phyloP scores from a whole-genome alignment of 371 early-diverging fungal species.

The Mucor lusitanicus region DNA sequence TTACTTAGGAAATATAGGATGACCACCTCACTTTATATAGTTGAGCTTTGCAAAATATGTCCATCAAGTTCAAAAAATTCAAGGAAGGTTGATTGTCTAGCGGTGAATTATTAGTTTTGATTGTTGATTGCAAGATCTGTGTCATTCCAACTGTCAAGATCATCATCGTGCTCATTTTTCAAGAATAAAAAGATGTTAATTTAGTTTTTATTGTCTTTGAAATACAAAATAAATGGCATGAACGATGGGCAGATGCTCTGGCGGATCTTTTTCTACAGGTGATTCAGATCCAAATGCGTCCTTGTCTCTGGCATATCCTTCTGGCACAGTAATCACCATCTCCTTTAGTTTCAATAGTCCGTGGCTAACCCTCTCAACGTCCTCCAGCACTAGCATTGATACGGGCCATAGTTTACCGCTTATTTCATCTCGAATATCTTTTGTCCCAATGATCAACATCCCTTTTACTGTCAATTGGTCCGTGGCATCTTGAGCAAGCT shows the following conservation, averaged over 20 bases:
- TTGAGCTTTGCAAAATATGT: no score
- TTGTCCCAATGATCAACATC: slow-evolving; percentile 69
- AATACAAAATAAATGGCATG: slow-evolving; percentile 51
- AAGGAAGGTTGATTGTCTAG: no score
- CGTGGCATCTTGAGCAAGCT: slow-evolving; percentile 59
- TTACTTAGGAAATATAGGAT: no score
- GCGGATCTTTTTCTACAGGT: slow-evolving; percentile 11
- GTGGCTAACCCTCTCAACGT: slow-evolving; percentile 59
- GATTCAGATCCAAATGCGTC: slow-evolving; percentile 15
- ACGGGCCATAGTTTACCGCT: slow-evolving; percentile 73
- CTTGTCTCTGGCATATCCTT: slow-evolving; percentile 76
- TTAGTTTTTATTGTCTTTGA: slow-evolving; percentile 18
- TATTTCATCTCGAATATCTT: slow-evolving; percentile 64
- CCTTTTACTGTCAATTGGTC: slow-evolving; percentile 61
- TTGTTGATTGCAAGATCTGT: no score
- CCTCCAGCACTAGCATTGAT: slow-evolving; percentile 76
- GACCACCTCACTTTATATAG: no score
- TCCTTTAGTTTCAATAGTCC: slow-evolving; percentile 71
- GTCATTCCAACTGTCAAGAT: not conserved
- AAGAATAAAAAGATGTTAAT: no score
- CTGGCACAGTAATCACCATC: slow-evolving; percentile 80
- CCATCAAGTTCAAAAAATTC: no score
- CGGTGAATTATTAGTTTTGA: no score
- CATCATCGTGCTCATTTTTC: not conserved
- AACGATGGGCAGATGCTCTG: slow-evolving; percentile 44